Percentiles rank a stretch among this genome's conserved stretches.
These are phyloP conservation scores for Podospora bellae-mahoneyi DNA, from an alignment of 495 filamentous ascomycete genomes.

Conservation along the genomic window DNA sequence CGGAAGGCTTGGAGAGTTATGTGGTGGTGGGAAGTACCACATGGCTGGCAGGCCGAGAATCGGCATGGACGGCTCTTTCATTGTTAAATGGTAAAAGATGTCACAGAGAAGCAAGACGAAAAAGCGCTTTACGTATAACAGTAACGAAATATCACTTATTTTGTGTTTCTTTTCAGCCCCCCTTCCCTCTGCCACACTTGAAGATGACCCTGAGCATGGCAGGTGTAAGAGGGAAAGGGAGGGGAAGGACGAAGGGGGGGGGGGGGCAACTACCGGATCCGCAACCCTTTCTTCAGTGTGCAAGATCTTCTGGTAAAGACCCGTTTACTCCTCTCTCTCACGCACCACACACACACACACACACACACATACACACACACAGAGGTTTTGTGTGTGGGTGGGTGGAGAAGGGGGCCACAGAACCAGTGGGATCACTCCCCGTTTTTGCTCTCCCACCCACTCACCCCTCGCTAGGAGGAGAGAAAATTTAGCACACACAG, in stretches of 20 bases:
- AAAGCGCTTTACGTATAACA: neutral
- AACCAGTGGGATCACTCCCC: too few species aligned
- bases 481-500: neutral
- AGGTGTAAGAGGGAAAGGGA: neutral
- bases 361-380: neutral
- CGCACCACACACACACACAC: neutral
- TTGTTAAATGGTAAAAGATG: neutral
- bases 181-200: neutral
- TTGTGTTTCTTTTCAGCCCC: conserved; percentile 1
- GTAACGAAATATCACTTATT: conserved; percentile 7
- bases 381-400: neutral
- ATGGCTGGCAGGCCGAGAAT: conserved; percentile 9
- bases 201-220: neutral
- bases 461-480: neutral
- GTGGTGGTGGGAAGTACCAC: neutral
- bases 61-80: conserved; percentile 13
- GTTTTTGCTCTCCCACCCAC: conserved; percentile 6
- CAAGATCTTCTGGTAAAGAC: conserved; percentile 1
- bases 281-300: neutral
- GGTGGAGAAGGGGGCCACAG: neutral
- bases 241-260: neutral
- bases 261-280: neutral
- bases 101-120: conserved; percentile 1
- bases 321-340: neutral
- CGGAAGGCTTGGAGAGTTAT: neutral